Base-by-base conservation (phyloP, 495 filamentous ascomycete species). In the Penicillium riverlandense region DNA sequence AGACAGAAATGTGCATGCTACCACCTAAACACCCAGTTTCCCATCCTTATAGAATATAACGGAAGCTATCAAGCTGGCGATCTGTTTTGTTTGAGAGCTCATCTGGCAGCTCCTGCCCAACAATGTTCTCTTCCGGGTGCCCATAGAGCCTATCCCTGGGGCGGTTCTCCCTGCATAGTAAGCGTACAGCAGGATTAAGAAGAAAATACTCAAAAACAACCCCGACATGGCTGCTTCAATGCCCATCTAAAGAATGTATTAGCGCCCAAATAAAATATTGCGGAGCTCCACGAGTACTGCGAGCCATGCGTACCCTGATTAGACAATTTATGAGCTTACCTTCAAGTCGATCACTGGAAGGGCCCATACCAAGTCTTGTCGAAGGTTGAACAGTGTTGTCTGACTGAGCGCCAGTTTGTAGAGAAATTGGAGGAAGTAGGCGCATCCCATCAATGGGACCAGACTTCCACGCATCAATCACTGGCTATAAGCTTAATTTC, bases 351-450 rank as follows among this genome's bases (percentile, higher is more conserved):
- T 0, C 7, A 1, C 29, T 27, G 29, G 6, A n/a, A 7, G 12
- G 30, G 4, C n/a, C 28, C 39, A 11, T 59, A 61, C 54, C 47
- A 73, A 48, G 40, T 72, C 63, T 28, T 62, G 41, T 29, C 62
- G 54, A 27, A 73, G 44, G 30, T 74, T 69, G 61, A 77, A 75
- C 28, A 72, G 49, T n/a, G 60, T 63, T 11, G 72, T 67, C 55
- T 78, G 76, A 37, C 70, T 74, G 2, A 78, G 57, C 4, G 73
- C 71, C 7, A 72, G 65, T 41, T 78, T 78, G 58, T 80, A 76
- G 42, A 80, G 67, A 47, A 70, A 78, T 38, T 77, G 72, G 38
- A 79, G 59, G 43, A 61, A 61, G 22, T 68, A 68, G 1, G 38
- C 46, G 8, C 32, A 8, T 31, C 46, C 46, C 42, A 67, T 65